Conservation (phyloP, 331 rosid species). For the Erythrophleum ivorense region DNA sequence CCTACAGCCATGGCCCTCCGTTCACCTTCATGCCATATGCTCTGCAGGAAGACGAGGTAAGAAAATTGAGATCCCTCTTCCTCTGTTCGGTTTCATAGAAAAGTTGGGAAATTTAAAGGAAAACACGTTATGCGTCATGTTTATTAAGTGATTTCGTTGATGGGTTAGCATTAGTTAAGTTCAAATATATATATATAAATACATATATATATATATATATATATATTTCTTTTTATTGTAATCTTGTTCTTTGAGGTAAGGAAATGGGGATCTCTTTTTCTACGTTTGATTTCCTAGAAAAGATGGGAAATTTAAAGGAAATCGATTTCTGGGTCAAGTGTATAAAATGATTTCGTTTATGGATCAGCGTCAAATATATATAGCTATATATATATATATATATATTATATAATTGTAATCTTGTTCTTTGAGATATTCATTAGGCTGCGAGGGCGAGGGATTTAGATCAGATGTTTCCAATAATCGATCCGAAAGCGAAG, state of each 20-base stretch:
- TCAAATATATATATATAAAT: neutral
- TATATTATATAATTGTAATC: neutral
- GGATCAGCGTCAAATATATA: slow-evolving; percentile 1
- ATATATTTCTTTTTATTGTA: neutral
- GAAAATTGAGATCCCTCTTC: neutral
- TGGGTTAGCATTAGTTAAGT: too few species aligned
- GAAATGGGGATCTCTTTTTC: neutral
- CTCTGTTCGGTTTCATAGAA: slow-evolving; percentile 1
- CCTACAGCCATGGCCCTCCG: slow-evolving; percentile 81
- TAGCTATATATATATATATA: too few species aligned
- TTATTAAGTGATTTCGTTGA: too few species aligned
- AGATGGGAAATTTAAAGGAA: neutral
- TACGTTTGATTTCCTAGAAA: slow-evolving; percentile 11
- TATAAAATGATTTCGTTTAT: neutral
- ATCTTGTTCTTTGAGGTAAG: neutral
- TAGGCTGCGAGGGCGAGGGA: slow-evolving; percentile 61
- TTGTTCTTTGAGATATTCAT: slow-evolving; percentile 4
- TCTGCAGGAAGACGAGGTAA: slow-evolving; percentile 76
- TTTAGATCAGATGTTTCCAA: slow-evolving; percentile 73
- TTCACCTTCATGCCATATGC: slow-evolving; percentile 76
- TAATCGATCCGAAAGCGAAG: slow-evolving; percentile 76
- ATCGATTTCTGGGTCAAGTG: neutral
- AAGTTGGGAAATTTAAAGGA: slow-evolving; percentile 6
- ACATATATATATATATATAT: too few species aligned
- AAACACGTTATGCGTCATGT: neutral